These are phyloP conservation scores for Lumnitzera littorea DNA, from an alignment of 345 rosid genomes.

Conservation along the genomic window DNA sequence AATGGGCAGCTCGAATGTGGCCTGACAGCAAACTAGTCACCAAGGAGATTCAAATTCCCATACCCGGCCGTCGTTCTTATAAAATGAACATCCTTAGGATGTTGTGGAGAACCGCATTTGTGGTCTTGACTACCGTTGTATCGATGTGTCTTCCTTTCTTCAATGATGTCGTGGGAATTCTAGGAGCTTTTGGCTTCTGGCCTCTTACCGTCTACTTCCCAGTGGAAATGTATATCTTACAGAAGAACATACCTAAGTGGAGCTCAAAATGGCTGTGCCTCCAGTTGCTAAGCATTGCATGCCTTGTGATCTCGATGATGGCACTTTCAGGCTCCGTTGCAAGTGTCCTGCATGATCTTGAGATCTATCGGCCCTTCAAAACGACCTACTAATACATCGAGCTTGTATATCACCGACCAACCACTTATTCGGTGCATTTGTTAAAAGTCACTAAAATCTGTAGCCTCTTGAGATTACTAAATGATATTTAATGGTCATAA, in stretches of 20 bases:
- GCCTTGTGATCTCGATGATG: slow-evolving; percentile 22
- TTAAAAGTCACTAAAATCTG: no score
- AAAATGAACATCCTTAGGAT: slow-evolving; percentile 25
- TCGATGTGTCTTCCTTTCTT: slow-evolving; percentile 39
- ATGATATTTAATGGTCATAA: no score
- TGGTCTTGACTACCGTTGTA: slow-evolving; percentile 26
- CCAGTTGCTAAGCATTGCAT: slow-evolving; percentile 22
- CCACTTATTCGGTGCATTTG: no score
- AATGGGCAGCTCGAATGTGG: slow-evolving; percentile 16
- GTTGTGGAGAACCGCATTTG: slow-evolving; percentile 30
- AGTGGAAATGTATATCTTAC: slow-evolving; percentile 33
- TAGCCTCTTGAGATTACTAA: no score
- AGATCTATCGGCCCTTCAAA: slow-evolving; percentile 26
- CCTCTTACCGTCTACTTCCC: slow-evolving; percentile 34
- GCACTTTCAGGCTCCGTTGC: slow-evolving; percentile 33
- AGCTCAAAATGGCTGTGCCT: slow-evolving; percentile 33
- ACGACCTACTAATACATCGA: slow-evolving; percentile 12
- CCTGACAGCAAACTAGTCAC: slow-evolving; percentile 22
- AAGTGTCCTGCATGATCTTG: slow-evolving; percentile 25
- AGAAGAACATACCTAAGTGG: slow-evolving; percentile 30
- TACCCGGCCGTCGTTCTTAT: slow-evolving; percentile 11
- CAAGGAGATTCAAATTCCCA: slow-evolving; percentile 19
- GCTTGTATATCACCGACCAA: background rate
- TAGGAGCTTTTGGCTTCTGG: slow-evolving; percentile 42
- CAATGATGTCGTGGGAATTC: slow-evolving; percentile 30